Evolutionary conservation across 2,329 filamentous ascomycete genomes (phyloP).

Genomic region (Mycosphaerella sp.): DNA sequence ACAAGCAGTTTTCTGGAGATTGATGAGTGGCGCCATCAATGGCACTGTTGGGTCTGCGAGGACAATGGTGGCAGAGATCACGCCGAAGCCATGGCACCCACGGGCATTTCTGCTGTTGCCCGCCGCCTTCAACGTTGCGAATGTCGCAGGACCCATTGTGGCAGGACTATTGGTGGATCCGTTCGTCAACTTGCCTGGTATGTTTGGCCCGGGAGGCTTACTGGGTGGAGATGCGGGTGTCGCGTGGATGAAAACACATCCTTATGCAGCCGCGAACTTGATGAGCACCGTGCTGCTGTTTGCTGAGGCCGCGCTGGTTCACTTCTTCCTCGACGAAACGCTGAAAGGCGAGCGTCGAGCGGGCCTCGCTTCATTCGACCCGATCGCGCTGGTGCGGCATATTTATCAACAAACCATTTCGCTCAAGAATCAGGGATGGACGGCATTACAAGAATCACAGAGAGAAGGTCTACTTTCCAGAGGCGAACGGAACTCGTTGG

Average conservation of each 20-base stretch:
- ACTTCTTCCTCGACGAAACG: conserved; percentile 56
- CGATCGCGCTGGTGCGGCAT: conserved; percentile 19
- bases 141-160: conserved; percentile 45
- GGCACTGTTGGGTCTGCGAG: conserved; percentile 39
- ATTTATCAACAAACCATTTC: conserved; percentile 19
- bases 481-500: conserved; percentile 29
- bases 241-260: conserved; percentile 56
- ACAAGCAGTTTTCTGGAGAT: conserved; percentile 40
- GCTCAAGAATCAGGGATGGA: conserved; percentile 29
- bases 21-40: conserved; percentile 39
- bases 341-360: conserved; percentile 31
- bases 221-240: conserved; percentile 51
- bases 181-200: conserved; percentile 47
- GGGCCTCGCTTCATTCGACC: conserved; percentile 25
- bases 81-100: conserved; percentile 38
- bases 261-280: conserved; percentile 58
- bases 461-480: conserved; percentile 32
- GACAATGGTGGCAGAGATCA: conserved; percentile 40
- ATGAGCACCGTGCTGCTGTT: conserved; percentile 54
- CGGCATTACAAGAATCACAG: conserved; percentile 24
- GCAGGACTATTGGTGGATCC: conserved; percentile 60
- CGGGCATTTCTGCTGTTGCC: conserved; percentile 38
- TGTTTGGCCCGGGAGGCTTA: conserved; percentile 53
- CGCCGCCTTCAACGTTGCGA: conserved; percentile 39
- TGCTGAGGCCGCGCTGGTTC: conserved; percentile 48